Evolutionary conservation across 306 rosid species (phyloP).

Genomic region (Lathyrus sativus): DNA sequence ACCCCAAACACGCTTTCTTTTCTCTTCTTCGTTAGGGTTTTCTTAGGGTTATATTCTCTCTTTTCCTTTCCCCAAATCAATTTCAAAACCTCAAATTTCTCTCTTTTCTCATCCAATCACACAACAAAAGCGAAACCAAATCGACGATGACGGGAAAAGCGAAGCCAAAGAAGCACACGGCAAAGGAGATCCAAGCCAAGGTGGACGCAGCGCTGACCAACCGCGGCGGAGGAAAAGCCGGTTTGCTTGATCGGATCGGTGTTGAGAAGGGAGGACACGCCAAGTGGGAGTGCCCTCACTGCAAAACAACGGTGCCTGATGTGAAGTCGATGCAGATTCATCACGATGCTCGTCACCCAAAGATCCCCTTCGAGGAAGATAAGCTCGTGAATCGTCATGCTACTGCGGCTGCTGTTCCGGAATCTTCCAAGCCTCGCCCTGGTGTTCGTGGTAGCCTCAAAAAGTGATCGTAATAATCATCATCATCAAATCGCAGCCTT

Average conservation of each 20-base stretch:
- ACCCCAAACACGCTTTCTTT: neutral
- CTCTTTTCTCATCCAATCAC: neutral
- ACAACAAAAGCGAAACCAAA: neutral
- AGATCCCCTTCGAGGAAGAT: slow-evolving; percentile 72
- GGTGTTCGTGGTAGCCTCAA: slow-evolving; percentile 90
- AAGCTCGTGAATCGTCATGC: slow-evolving; percentile 67
- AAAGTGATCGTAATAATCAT: slow-evolving; percentile 45
- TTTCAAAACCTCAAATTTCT: neutral
- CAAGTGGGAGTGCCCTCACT: slow-evolving; percentile 92
- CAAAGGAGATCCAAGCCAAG: slow-evolving; percentile 88
- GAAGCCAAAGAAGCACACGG: slow-evolving; percentile 99
- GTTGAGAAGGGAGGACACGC: slow-evolving; percentile 90
- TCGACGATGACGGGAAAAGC: slow-evolving; percentile 88
- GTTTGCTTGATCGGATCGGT: slow-evolving; percentile 70
- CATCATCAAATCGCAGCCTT: slow-evolving; percentile 3
- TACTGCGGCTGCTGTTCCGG: neutral
- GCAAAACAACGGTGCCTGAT: slow-evolving; percentile 89
- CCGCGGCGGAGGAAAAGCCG: slow-evolving; percentile 97
- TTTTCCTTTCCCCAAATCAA: neutral
- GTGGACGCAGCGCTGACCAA: slow-evolving; percentile 90
- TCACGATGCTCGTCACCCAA: slow-evolving; percentile 87
- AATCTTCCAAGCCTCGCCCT: slow-evolving; percentile 63
- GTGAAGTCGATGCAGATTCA: slow-evolving; percentile 95
- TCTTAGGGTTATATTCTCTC: slow-evolving; percentile 35
- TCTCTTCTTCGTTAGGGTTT: slow-evolving; percentile 36